These are phyloP conservation scores for Paspalum notatum DNA, from an alignment of 176 grass and related monocot species.

Conservation along the genomic window DNA sequence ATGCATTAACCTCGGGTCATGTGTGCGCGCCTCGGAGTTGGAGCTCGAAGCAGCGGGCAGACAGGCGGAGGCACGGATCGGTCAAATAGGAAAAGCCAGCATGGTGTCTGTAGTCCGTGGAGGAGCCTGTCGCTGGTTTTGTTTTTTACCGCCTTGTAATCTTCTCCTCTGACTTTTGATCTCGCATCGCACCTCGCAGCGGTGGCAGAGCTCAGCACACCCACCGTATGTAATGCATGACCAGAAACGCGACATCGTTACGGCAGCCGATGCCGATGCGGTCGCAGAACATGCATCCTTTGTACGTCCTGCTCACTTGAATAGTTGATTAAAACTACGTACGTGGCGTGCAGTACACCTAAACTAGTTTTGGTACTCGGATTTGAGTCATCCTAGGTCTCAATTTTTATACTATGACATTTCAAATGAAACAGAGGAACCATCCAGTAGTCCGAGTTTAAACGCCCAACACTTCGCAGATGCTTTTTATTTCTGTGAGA, in stretches of 20 bases:
- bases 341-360: too few species aligned
- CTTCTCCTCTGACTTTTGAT: conserved; percentile 54
- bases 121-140: conserved; percentile 39
- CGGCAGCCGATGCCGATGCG: conserved; percentile 21
- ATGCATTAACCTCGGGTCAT: conserved; percentile 40
- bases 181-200: too few species aligned
- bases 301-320: neutral
- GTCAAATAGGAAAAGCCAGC: conserved; percentile 57
- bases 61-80: neutral
- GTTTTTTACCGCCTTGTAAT: conserved; percentile 54
- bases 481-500: too few species aligned
- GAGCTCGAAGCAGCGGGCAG: conserved; percentile 15
- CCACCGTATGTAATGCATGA: neutral
- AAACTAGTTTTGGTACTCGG: too few species aligned
- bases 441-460: too few species aligned
- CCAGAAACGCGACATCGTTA: conserved; percentile 33
- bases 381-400: too few species aligned
- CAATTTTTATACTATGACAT: too few species aligned
- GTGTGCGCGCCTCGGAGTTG: conserved; percentile 30
- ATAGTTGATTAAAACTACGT: too few species aligned
- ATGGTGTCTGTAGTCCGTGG: neutral
- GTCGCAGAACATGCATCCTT: conserved; percentile 28
- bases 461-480: too few species aligned
- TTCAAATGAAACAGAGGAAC: too few species aligned
- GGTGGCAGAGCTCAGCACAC: too few species aligned